Evolutionary conservation across 1,284 basidiomycete genomes (phyloP).

Genomic region (Papiliotrema fonsecae): DNA sequence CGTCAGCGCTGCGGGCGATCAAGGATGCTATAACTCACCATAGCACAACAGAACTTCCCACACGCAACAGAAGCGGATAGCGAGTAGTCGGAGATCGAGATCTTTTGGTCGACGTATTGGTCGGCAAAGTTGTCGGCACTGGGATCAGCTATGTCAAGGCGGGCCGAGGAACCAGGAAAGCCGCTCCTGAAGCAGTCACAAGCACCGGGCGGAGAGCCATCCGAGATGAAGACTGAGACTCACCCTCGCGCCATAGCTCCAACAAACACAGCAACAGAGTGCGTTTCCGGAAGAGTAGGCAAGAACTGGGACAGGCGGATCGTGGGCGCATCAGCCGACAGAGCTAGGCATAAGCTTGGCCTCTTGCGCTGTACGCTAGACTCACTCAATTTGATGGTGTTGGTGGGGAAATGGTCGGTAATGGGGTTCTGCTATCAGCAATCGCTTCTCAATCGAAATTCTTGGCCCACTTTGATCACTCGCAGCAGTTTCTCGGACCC

Average conservation of each 20-base stretch:
- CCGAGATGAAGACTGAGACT: constrained; percentile 12
- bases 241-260: constrained; percentile 92
- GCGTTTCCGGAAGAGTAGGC: constrained; percentile 72
- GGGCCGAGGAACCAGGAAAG: too few species aligned
- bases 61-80: constrained; percentile 94
- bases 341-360: constrained; percentile 54
- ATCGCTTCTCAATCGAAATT: constrained; percentile 4
- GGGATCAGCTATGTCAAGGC: constrained; percentile 3
- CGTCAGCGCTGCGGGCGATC: background rate
- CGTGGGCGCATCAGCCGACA: constrained; percentile 86
- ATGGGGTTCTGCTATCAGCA: constrained; percentile 73
- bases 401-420: constrained; percentile 88
- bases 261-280: constrained; percentile 90
- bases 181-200: too few species aligned
- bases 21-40: constrained; percentile 38
- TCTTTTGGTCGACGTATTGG: constrained; percentile 89
- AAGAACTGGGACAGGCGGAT: constrained; percentile 79
- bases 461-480: constrained; percentile 73
- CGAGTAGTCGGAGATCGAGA: constrained; percentile 90
- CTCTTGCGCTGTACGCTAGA: background rate
- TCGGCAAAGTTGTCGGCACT: constrained; percentile 94
- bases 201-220: too few species aligned
- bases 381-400: constrained; percentile 92
- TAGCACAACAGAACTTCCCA: constrained; percentile 72
- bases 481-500: constrained; percentile 95